Conservation (phyloP, 2,329 filamentous ascomycete species). For the Colletotrichum sp. region DNA sequence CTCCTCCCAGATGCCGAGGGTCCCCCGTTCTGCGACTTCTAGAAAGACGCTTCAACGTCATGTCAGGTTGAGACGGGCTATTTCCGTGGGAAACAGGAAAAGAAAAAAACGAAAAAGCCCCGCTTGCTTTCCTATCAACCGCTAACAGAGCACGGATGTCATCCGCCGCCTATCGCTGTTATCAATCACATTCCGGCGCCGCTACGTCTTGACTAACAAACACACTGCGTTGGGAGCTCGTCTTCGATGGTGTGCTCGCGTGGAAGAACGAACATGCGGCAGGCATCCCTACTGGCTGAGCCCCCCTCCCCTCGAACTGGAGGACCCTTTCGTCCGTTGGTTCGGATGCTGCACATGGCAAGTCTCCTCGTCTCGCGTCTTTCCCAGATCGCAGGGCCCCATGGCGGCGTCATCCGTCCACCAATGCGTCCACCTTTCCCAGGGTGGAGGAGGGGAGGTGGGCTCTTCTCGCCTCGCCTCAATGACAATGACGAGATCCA, state of each 20-base stretch:
- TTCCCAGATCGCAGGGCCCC: not conserved
- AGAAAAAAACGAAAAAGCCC: not conserved
- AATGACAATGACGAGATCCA: not conserved
- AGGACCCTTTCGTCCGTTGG: not conserved
- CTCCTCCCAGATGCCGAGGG: slow-evolving; percentile 1
- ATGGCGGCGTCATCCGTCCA: not conserved
- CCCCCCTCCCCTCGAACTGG: not conserved
- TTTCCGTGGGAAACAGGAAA: not conserved
- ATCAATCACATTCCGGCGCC: not conserved
- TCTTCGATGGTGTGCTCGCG: not conserved
- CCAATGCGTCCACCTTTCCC: not conserved
- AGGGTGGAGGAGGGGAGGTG: not conserved
- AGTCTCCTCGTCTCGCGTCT: not conserved
- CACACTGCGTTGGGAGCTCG: not conserved
- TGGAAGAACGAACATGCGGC: not conserved
- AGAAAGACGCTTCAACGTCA: not conserved
- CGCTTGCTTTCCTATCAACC: not conserved
- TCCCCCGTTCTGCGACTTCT: not conserved
- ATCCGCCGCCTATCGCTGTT: not conserved
- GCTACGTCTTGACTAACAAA: not conserved
- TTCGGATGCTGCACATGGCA: not conserved
- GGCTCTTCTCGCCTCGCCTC: not conserved
- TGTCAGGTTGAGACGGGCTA: not conserved
- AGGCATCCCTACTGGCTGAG: not conserved
- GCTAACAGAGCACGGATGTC: not conserved